Evolutionary conservation across 2,329 filamentous ascomycete species (phyloP).

Genomic region (Cytospora chrysosperma): DNA sequence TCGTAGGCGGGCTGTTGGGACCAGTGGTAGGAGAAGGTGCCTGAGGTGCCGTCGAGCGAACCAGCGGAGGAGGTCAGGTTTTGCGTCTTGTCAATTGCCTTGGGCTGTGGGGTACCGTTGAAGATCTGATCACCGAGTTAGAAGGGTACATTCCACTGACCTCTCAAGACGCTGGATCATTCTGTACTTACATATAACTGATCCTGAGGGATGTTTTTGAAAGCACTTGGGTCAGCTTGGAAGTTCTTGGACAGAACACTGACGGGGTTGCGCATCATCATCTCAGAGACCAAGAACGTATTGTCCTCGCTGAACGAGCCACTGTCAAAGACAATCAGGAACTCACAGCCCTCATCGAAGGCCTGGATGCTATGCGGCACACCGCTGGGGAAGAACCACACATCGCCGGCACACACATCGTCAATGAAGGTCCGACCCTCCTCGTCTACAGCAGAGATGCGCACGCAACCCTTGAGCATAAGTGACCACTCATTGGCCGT

Average conservation of each 20-base stretch:
- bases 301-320: conserved; percentile 58
- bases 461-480: conserved; percentile 52
- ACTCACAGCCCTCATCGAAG: conserved; percentile 55
- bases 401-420: conserved; percentile 49
- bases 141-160: neutral
- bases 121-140: conserved; percentile 40
- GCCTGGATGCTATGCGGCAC: conserved; percentile 54
- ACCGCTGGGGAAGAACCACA: conserved; percentile 54
- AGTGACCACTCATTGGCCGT: conserved; percentile 53
- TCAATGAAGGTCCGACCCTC: conserved; percentile 49
- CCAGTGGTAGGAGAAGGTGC: conserved; percentile 51
- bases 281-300: conserved; percentile 57
- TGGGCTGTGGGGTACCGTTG: conserved; percentile 48
- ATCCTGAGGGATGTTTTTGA: conserved; percentile 46
- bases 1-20: conserved; percentile 49
- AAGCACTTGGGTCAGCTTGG: conserved; percentile 45
- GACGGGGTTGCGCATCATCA: conserved; percentile 50
- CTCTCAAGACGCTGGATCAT: too few species aligned
- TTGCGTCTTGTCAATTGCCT: conserved; percentile 42
- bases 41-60: conserved; percentile 34
- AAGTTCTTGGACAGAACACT: conserved; percentile 57
- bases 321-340: conserved; percentile 60
- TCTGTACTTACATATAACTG: conserved; percentile 44
- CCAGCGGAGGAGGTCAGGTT: conserved; percentile 48
- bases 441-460: conserved; percentile 52